A percentile compares a stretch with the other conserved stretches of the same genome.
These are phyloP conservation scores for Agaricus subrufescens DNA, from an alignment of 768 basidiomycete genomes.

Conservation along the genomic window DNA sequence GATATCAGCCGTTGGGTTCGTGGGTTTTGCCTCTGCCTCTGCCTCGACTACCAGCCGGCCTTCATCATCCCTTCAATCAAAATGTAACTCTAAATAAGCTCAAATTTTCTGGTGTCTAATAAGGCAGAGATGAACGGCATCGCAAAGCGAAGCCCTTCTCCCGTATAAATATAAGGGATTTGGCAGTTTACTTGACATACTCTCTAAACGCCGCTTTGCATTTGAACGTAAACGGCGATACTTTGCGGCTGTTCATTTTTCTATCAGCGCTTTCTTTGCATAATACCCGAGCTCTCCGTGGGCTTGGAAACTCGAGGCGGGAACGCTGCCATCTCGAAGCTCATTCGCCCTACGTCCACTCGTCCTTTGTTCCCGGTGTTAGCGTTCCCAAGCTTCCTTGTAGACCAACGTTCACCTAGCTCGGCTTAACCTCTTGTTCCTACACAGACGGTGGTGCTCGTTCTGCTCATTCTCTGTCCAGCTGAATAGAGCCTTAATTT, in stretches of 20 bases:
- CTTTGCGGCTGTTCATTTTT: slow-evolving; percentile 1
- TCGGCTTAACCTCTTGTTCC: not conserved
- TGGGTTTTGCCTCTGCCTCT: not conserved
- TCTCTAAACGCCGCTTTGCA: slow-evolving; percentile 5
- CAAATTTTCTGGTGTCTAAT: not conserved
- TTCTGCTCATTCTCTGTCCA: not conserved
- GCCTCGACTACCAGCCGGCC: not conserved
- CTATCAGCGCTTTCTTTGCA: slow-evolving; percentile 11
- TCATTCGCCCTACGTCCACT: not conserved
- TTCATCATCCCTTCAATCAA: not conserved
- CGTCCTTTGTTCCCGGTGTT: not conserved
- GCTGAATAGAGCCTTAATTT: not conserved
- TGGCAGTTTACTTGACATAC: slow-evolving; percentile 3
- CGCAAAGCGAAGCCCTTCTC: not conserved
- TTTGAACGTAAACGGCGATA: slow-evolving; percentile 6
- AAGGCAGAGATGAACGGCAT: not conserved
- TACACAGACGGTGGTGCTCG: not conserved
- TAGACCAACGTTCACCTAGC: not conserved
- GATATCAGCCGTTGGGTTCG: not conserved
- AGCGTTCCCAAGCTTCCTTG: not conserved
- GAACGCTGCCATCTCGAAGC: not conserved
- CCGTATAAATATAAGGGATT: not conserved
- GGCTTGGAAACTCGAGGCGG: slow-evolving; percentile 1
- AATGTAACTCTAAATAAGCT: not conserved
- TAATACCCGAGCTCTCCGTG: slow-evolving; percentile 12